Evolutionary conservation across 176 grass and related monocot genomes (phyloP), one percentile per base, ranked within the genome.

Genomic region (Puccinellia tenuiflora): DNA sequence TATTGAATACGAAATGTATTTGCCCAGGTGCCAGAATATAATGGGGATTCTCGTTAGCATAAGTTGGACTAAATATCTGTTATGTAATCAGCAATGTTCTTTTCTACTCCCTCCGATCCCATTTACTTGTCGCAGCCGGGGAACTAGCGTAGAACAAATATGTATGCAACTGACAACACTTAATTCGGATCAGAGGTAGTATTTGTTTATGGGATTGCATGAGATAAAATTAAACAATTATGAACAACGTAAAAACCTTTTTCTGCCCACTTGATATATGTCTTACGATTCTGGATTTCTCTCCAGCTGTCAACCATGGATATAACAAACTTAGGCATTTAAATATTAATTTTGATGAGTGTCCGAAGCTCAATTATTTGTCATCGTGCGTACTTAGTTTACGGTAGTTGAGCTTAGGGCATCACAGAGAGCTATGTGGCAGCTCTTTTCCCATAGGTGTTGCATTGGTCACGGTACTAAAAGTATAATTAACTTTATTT

Each of bases 331-430:
- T 82, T 52, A 17, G 75, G 21, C 61, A 56, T 35, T 37, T 55
- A n/a, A 77, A 81, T 65, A 47, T 79, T 75, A 68, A 71, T 90
- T 79, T 48, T 2, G 18, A 79, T 16, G 59, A n/a, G 5, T 31
- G 37, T 43, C 39, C 64, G 77, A 62, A 63, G 77, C 57, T 79
- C 39, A 47, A 79, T 17, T 64, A 64, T 79, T 13, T 45, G 17
- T 45, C 57, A 79, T 31, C 0, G 18, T 63, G 56, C 38, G 20
- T 29, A 46, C 0, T 79, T 79, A 75, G 28, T 75, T 48, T 33
- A 20, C n/a, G n/a, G n/a, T n/a, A n/a, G n/a, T n/a, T n/a, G n/a
- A n/a, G n/a, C n/a, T n/a, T n/a, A n/a, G n/a, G n/a, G n/a, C n/a
- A 59, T 71, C 53, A 30, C 7, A 53, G 33, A 81, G 51, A 81